phyloP scores from a whole-genome alignment of 176 grass and related monocot genomes.

The Hyparrhenia diplandra region DNA sequence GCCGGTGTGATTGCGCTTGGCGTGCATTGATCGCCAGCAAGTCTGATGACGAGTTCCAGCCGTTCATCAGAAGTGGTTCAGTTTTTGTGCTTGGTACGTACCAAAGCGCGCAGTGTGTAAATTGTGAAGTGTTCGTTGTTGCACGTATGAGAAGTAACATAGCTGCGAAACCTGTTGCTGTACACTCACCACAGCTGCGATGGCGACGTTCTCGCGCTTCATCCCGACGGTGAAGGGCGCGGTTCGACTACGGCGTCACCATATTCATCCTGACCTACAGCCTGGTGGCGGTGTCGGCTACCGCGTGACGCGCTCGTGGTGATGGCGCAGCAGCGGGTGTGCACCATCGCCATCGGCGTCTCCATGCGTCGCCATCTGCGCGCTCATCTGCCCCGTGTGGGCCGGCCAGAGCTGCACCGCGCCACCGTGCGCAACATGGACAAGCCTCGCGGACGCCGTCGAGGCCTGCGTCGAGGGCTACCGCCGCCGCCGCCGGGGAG shows the following conservation, averaged over 20 bases:
- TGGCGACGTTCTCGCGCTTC: conserved; percentile 59
- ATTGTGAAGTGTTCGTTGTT: too few relatives aligned
- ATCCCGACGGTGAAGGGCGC: conserved; percentile 49
- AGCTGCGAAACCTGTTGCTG: too few relatives aligned
- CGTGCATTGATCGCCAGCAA: conserved; percentile 64
- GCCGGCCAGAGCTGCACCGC: conserved; percentile 53
- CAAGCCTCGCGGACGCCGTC: conserved; percentile 43
- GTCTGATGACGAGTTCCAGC: conserved; percentile 50
- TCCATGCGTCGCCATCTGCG: conserved; percentile 42
- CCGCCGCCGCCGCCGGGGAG: conserved; percentile 16
- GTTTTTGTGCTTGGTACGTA: conserved; percentile 78
- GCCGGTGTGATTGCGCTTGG: conserved; percentile 66
- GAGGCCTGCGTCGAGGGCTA: conserved; percentile 54
- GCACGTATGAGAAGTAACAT: too few relatives aligned
- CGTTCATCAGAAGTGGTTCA: conserved; percentile 55
- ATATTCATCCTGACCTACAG: conserved; percentile 75
- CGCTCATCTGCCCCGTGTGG: conserved; percentile 55
- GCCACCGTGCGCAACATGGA: conserved; percentile 55
- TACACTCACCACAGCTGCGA: conserved; percentile 56
- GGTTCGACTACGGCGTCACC: conserved; percentile 76
- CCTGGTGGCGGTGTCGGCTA: conserved; percentile 67
- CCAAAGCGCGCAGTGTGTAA: background rate
- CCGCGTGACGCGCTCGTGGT: conserved; percentile 44
- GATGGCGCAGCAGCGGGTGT: conserved; percentile 43
- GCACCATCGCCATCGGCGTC: conserved; percentile 54